Evolutionary conservation across 306 rosid genomes (phyloP), one percentile per base, ranked within the genome.

Genomic region (Casuarina cunninghamiana): DNA sequence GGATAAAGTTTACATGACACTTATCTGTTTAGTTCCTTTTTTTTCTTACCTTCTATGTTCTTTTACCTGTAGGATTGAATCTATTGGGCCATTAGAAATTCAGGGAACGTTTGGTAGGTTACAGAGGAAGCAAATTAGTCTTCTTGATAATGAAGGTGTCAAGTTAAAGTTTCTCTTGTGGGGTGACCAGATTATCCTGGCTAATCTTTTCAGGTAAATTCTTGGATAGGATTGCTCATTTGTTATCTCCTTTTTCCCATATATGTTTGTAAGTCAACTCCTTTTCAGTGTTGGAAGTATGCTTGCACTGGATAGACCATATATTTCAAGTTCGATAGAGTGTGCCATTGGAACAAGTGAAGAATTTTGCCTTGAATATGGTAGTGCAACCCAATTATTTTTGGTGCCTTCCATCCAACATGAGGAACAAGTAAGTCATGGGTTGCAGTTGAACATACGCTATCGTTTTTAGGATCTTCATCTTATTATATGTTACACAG

Each of bases 281-380:
- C 61, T 43, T 79, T 84, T 32, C 87, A 95, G 99, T 48, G 83
- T 93, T 74, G 97, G 96, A 79, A 87, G 97, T 75, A 86, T 91
- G 93, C 97, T 93, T 83, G 97, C 96, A 35, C 85, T 95, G 80
- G 97, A 93, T 69, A 91, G 87, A 72, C 97, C 97, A 44, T 92
- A 87, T 73, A 48, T 95, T 80, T 75, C 90, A 44, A 82, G 79
- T 78, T 79, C 91, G 21, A 57, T 17, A 15, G 97, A 89, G 78
- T 83, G 76, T 82, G 81, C 55, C 66, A 60, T 75, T 79, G 89
- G 84, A 78, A 79, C 87, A 77, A 82, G 76, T 53, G 88, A 65
- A 77, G 88, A 86, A 53, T 51, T 91, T 75, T 93, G 88, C 78
- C 97, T 95, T 76, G 97, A 91, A 87, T 95, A 88, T 79, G 98